A percentile compares a stretch with the other conserved stretches of the same genome.
phyloP scores from a whole-genome alignment of 306 rosid genomes.

The Medicago truncatula region DNA sequence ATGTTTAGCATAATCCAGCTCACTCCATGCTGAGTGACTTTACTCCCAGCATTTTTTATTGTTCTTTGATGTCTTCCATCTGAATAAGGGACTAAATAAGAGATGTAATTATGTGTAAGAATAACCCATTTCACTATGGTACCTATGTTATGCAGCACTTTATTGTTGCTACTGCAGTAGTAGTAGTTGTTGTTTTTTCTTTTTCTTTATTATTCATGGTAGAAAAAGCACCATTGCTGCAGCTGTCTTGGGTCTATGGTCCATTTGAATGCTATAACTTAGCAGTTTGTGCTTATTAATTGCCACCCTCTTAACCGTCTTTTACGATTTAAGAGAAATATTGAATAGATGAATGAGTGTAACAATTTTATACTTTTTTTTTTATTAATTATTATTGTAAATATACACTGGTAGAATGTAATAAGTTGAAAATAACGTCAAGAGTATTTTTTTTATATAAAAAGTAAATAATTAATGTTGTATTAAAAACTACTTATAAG shows the following conservation, averaged over 20 bases:
- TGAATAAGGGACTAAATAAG: slow-evolving; percentile 29
- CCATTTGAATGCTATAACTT: too few species aligned
- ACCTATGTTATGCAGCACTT: not conserved
- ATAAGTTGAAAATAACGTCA: too few species aligned
- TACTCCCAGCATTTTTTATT: slow-evolving; percentile 17
- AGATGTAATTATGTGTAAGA: slow-evolving; percentile 35
- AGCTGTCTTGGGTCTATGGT: not conserved
- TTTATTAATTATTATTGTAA: too few species aligned
- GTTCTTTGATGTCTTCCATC: slow-evolving; percentile 3
- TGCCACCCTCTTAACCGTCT: too few species aligned
- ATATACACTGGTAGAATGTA: too few species aligned
- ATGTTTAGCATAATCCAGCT: slow-evolving; percentile 34
- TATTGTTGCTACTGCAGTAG: not conserved
- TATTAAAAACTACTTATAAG: too few species aligned
- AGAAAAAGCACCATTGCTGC: not conserved
- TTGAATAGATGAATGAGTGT: too few species aligned
- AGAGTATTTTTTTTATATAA: too few species aligned
- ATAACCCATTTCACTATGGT: slow-evolving; percentile 4
- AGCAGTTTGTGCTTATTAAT: too few species aligned
- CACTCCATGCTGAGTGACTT: slow-evolving; percentile 28
- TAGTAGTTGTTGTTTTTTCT: not conserved
- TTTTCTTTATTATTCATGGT: not conserved
- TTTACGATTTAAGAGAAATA: too few species aligned
- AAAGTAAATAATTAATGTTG: too few species aligned
- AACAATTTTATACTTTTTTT: too few species aligned